Conservation (phyloP, 2,329 filamentous ascomycete species). For the Tolypocladium guangdongense region DNA sequence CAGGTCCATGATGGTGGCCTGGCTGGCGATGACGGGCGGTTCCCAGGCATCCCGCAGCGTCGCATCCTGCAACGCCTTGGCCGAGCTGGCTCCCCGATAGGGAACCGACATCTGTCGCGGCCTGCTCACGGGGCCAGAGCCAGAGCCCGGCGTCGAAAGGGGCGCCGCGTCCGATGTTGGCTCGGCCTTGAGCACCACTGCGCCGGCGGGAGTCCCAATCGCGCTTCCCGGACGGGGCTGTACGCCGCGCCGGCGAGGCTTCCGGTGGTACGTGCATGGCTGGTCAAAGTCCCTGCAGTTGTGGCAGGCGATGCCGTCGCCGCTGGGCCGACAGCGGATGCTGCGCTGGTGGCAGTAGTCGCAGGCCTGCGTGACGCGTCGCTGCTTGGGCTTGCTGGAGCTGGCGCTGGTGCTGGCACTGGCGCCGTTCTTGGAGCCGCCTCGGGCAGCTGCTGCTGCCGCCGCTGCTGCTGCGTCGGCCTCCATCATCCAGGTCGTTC, state of each 20-base stretch:
- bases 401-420: background rate
- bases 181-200: background rate
- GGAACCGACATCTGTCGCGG: background rate
- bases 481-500: background rate
- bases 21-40: slow-evolving; percentile 7
- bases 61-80: background rate
- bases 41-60: slow-evolving; percentile 2
- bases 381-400: slow-evolving; percentile 5
- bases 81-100: background rate
- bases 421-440: background rate
- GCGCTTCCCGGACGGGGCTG: background rate
- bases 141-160: background rate
- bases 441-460: background rate
- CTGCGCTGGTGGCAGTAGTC: slow-evolving; percentile 35
- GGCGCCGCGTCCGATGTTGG: background rate
- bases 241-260: slow-evolving; percentile 26
- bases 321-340: slow-evolving; percentile 17
- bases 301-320: slow-evolving; percentile 29
- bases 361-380: slow-evolving; percentile 10
- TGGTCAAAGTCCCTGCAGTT: slow-evolving; percentile 39
- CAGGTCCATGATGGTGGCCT: slow-evolving; percentile 24
- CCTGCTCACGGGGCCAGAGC: background rate
- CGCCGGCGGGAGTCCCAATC: background rate
- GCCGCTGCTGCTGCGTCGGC: background rate
- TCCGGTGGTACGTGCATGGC: slow-evolving; percentile 32